phyloP scores from a whole-genome alignment of 2,329 filamentous ascomycete genomes.

The Aspergillus tamarii region DNA sequence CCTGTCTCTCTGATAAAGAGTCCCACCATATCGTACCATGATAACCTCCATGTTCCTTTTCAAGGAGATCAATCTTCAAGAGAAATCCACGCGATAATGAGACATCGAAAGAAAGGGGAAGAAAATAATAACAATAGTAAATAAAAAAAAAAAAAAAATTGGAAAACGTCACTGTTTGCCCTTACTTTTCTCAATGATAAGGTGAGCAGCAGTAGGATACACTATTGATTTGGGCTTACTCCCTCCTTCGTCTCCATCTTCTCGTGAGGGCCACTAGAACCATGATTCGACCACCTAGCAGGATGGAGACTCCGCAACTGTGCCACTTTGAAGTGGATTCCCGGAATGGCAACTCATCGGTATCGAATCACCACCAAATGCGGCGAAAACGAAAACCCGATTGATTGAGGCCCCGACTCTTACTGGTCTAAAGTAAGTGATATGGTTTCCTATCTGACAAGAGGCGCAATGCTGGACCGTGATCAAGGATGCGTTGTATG shows the following conservation, averaged over 20 bases:
- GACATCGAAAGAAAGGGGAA: background rate
- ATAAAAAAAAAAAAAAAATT: background rate
- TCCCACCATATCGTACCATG: background rate
- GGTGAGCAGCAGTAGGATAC: background rate
- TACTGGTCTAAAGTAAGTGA: background rate
- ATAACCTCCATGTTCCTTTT: background rate
- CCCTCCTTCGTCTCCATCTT: background rate
- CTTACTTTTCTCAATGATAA: background rate
- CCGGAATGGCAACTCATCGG: background rate
- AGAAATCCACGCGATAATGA: too few species aligned
- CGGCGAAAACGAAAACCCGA: background rate
- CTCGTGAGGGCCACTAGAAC: background rate
- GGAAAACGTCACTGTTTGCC: background rate
- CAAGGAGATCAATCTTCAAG: too few species aligned
- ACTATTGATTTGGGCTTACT: background rate
- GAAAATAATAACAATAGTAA: background rate
- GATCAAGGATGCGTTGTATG: background rate
- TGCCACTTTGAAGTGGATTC: slow-evolving; percentile 1
- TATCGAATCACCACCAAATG: background rate
- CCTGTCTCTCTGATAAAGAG: background rate
- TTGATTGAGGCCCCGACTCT: background rate
- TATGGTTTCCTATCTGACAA: background rate
- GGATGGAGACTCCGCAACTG: background rate
- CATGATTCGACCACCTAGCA: background rate
- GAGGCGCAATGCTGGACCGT: background rate